phyloP scores from a whole-genome alignment of 140 eudicot genomes.

The Senecio squalidus region DNA sequence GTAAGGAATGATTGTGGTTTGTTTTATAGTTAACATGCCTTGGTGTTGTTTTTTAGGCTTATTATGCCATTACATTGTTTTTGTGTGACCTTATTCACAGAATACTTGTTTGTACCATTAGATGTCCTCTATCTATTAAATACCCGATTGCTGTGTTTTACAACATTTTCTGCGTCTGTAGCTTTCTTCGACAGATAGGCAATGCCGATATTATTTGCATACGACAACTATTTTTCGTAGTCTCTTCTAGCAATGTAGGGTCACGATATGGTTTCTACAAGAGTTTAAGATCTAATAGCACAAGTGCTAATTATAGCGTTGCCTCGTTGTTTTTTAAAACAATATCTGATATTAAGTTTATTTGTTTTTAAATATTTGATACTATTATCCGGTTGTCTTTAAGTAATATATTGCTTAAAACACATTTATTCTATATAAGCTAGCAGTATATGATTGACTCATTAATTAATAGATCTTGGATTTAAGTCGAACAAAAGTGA shows the following conservation, averaged over 20 bases:
- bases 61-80: constrained; percentile 14
- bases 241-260: constrained; percentile 8
- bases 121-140: constrained; percentile 25
- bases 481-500: too few species aligned
- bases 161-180: constrained; percentile 23
- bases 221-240: constrained; percentile 11
- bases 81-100: constrained; percentile 6
- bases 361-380: not conserved
- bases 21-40: constrained; percentile 25
- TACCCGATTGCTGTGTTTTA: constrained; percentile 17
- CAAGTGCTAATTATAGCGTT: not conserved
- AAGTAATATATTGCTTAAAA: too few species aligned
- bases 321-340: too few species aligned
- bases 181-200: constrained; percentile 35
- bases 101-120: constrained; percentile 27
- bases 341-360: not conserved
- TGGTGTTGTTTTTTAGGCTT: constrained; percentile 24
- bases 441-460: too few species aligned
- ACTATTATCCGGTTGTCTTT: too few species aligned
- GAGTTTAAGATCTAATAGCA: not conserved
- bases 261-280: not conserved
- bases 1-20: constrained; percentile 25
- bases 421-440: too few species aligned
- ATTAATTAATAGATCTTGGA: too few species aligned
- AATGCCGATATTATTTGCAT: constrained; percentile 13